Percentiles rank a stretch among this genome's conserved stretches.
These are phyloP conservation scores for Arctium minus DNA, from an alignment of 129 eudicot species.

Conservation along the genomic window DNA sequence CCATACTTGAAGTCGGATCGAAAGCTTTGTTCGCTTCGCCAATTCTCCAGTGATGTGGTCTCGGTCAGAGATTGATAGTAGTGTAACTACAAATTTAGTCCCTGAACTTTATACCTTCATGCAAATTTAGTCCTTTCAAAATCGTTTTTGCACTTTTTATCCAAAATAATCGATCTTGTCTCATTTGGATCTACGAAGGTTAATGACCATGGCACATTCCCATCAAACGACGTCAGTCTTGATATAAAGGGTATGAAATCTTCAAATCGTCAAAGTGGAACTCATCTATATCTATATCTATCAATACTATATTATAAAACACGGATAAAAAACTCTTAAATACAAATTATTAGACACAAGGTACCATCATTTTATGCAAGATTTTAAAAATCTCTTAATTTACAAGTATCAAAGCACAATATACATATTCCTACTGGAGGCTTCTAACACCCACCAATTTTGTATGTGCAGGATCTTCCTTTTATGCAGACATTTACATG, in stretches of 20 bases:
- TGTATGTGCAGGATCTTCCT: too few relatives aligned
- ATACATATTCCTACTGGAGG: too few relatives aligned
- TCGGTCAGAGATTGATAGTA: not conserved
- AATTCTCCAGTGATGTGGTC: not conserved
- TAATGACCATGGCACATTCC: not conserved
- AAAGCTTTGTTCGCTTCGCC: not conserved
- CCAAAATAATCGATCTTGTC: not conserved
- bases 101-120: not conserved
- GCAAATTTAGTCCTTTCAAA: not conserved
- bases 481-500: too few relatives aligned
- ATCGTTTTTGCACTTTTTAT: not conserved
- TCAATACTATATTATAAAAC: too few relatives aligned
- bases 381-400: too few relatives aligned
- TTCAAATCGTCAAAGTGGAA: too few relatives aligned
- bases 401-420: too few relatives aligned
- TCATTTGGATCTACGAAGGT: not conserved
- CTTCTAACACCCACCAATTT: too few relatives aligned
- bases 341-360: too few relatives aligned
- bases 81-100: not conserved
- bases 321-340: too few relatives aligned
- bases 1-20: conserved; percentile 39
- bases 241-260: not conserved
- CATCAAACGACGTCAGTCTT: not conserved
- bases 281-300: too few relatives aligned
- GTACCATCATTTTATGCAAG: too few relatives aligned